phyloP scores from a whole-genome alignment of 2,329 filamentous ascomycete genomes.

The Colletotrichum orbiculare region DNA sequence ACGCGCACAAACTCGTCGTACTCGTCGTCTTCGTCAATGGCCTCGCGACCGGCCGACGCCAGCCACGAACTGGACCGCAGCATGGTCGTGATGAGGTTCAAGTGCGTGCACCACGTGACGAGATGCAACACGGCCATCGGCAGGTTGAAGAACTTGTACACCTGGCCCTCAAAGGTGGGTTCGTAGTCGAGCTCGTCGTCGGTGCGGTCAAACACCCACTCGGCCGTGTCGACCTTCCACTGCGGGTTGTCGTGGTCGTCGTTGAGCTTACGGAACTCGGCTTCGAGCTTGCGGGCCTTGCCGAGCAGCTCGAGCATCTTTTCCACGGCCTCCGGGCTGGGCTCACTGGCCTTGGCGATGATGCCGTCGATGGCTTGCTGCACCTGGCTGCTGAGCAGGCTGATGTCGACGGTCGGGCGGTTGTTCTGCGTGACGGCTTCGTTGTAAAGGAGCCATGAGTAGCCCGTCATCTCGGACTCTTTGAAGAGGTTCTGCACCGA shows the following conservation, averaged over 20 bases:
- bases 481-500: constrained; percentile 37
- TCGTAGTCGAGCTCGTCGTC: constrained; percentile 35
- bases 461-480: constrained; percentile 33
- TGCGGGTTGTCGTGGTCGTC: constrained; percentile 20
- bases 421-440: constrained; percentile 26
- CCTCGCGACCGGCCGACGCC: constrained; percentile 24
- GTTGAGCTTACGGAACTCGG: constrained; percentile 26
- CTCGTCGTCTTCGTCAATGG: constrained; percentile 21
- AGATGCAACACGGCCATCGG: constrained; percentile 36
- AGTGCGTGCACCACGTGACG: constrained; percentile 36
- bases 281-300: constrained; percentile 23
- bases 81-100: constrained; percentile 38
- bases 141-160: constrained; percentile 39
- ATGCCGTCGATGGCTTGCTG: constrained; percentile 35
- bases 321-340: constrained; percentile 8
- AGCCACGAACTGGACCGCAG: constrained; percentile 37
- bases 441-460: constrained; percentile 37
- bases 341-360: constrained; percentile 14
- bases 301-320: constrained; percentile 29
- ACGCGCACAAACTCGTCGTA: constrained; percentile 27
- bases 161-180: constrained; percentile 31
- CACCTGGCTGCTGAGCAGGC: constrained; percentile 32
- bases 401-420: constrained; percentile 36
- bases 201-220: constrained; percentile 31
- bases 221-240: constrained; percentile 28